phyloP scores from a whole-genome alignment of 78 protist species.

The Dictyostelium purpureum region DNA sequence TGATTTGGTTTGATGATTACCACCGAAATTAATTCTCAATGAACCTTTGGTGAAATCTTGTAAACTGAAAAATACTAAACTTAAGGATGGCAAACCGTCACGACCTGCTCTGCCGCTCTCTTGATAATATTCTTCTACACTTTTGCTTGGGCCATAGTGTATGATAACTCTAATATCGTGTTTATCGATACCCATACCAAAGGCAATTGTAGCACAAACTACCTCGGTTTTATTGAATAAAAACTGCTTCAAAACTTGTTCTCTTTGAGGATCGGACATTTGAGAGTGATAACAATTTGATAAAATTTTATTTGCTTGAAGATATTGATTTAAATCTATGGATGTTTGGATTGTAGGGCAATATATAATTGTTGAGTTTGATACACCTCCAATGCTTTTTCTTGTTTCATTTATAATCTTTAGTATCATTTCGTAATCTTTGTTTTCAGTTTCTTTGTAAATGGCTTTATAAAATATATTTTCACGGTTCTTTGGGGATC shows the following conservation, averaged over 20 bases:
- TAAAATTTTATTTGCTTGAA: neutral
- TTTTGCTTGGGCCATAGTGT: slow-evolving; percentile 92
- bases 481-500: slow-evolving; percentile 21
- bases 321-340: slow-evolving; percentile 10
- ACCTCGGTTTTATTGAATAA: slow-evolving; percentile 61
- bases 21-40: neutral
- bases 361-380: slow-evolving; percentile 54
- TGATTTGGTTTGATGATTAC: neutral
- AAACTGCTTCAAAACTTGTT: slow-evolving; percentile 70
- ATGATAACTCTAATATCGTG: slow-evolving; percentile 93
- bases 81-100: slow-evolving; percentile 83
- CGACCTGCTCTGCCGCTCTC: slow-evolving; percentile 96
- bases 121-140: slow-evolving; percentile 96
- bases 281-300: slow-evolving; percentile 70
- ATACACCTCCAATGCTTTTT: neutral
- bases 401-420: neutral
- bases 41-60: slow-evolving; percentile 17
- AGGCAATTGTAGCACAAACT: slow-evolving; percentile 97
- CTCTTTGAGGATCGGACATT: slow-evolving; percentile 29
- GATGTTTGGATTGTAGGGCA: slow-evolving; percentile 18
- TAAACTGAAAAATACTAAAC: slow-evolving; percentile 9
- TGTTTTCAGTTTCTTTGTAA: neutral
- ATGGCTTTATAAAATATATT: slow-evolving; percentile 40
- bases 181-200: slow-evolving; percentile 98
- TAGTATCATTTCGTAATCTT: neutral